Evolutionary conservation across 2,329 filamentous ascomycete species (phyloP), one percentile per base, ranked within the genome.

Genomic region (Trichoderma sp.): DNA sequence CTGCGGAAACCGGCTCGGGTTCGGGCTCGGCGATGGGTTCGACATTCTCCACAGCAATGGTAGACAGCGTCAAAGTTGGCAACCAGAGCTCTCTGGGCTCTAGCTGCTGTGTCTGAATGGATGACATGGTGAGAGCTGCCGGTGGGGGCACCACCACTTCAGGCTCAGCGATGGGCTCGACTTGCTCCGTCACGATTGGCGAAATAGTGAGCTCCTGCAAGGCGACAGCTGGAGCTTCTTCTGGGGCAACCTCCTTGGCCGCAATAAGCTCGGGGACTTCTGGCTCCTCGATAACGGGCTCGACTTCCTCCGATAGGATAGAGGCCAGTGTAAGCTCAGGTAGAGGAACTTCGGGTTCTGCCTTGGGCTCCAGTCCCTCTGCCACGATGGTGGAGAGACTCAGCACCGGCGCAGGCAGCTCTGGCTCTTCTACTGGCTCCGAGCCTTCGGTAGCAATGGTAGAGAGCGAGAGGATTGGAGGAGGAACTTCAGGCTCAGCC

Each of bases 1-100:
- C 18, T 16, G 79, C 79, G 1, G 75, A 77, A 45, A 71, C 60
- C 21, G 80, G 78, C 67, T 77, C 60, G 18, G 79, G 78, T 72
- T 82, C 83, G 45, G 80, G 77, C 71, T 83, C 83, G 45, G 80
- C 77, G 6, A 82, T 74, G 6, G 85, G 84, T 60, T 85, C 81
- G 65, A 87, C 80, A 63, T 85, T 79, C 7, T 80, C 63, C 27
- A 77, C 72, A 71, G 78, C 74, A 60, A 81, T 76, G 69, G 85
- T 75, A 3, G 86, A 86, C 53, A 85, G 80, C 11, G 80, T 81
- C 63, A 87, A 53, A 16, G 60, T 24, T 14, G 69, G 60, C 68
- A 63, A 78, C 24, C 75, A 75, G 21, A 79, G 68, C 68, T 82
- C 82, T 45, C 76, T 81, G 6, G 83, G 81, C 56, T 80, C 80